Conservation (phyloP, 2,329 filamentous ascomycete species). For the Colletotrichum horii region DNA sequence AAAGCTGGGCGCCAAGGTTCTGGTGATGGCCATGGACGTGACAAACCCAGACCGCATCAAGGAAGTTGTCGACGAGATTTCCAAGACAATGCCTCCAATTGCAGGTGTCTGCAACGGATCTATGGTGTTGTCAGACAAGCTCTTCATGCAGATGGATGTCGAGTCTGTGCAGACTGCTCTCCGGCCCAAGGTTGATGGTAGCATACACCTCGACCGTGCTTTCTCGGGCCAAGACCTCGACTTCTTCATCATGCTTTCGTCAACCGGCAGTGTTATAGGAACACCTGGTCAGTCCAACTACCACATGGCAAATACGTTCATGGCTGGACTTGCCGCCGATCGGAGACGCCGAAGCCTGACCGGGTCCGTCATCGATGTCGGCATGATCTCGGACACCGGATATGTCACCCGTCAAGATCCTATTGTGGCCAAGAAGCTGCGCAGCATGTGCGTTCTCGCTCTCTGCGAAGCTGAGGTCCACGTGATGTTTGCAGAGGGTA, state of each 20-base stretch:
- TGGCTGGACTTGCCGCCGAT: constrained; percentile 39
- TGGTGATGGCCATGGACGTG: constrained; percentile 24
- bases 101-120: constrained; percentile 42
- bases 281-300: constrained; percentile 46
- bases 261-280: constrained; percentile 25
- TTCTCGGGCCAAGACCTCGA: constrained; percentile 33
- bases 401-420: constrained; percentile 33
- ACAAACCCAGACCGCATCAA: constrained; percentile 1
- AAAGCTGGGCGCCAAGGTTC: constrained; percentile 5
- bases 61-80: constrained; percentile 23
- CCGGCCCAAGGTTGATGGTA: constrained; percentile 39
- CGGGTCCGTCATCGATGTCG: constrained; percentile 41
- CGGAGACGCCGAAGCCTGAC: constrained; percentile 40
- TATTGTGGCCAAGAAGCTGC: background rate
- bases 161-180: constrained; percentile 30
- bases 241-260: constrained; percentile 40
- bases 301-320: constrained; percentile 47
- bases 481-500: constrained; percentile 43
- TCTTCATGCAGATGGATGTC: constrained; percentile 33
- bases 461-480: constrained; percentile 18
- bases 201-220: constrained; percentile 30
- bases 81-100: constrained; percentile 35
- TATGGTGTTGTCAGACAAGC: constrained; percentile 35
- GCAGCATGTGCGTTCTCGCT: constrained; percentile 7
- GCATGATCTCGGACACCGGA: constrained; percentile 43